phyloP scores from a whole-genome alignment of 345 rosid species.

The Salix caprea region DNA sequence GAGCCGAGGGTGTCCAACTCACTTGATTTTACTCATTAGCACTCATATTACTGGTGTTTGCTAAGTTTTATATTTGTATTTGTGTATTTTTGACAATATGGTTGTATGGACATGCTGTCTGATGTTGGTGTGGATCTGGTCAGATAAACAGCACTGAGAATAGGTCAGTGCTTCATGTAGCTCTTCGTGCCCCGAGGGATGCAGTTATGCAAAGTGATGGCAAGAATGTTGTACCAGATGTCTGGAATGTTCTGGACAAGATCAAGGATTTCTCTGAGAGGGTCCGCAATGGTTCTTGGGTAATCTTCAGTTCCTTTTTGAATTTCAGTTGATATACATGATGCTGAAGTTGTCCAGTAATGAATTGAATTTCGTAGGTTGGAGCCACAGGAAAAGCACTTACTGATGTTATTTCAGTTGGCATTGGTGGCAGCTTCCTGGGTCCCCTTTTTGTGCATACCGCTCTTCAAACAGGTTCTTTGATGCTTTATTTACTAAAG shows the following conservation, averaged over 20 bases:
- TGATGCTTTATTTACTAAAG: not conserved
- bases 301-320: conserved; percentile 27
- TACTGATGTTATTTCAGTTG: conserved; percentile 78
- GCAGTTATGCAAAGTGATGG: conserved; percentile 71
- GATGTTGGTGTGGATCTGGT: conserved; percentile 10
- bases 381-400: conserved; percentile 91
- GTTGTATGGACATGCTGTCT: conserved; percentile 6
- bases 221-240: conserved; percentile 82
- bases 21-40: not conserved
- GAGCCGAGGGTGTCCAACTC: not conserved
- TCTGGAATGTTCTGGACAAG: conserved; percentile 89
- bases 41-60: not conserved
- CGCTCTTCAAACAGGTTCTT: conserved; percentile 85
- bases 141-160: conserved; percentile 94
- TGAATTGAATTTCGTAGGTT: conserved; percentile 45
- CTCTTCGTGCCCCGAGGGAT: conserved; percentile 87
- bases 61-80: not conserved
- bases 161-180: conserved; percentile 92
- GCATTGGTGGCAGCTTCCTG: conserved; percentile 97
- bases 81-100: not conserved
- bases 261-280: conserved; percentile 81
- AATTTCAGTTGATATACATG: conserved; percentile 6
- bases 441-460: conserved; percentile 96
- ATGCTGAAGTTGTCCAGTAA: conserved; percentile 16
- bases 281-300: conserved; percentile 90